phyloP scores from a whole-genome alignment of 441 rosid species.

The Eruca vesicaria region DNA sequence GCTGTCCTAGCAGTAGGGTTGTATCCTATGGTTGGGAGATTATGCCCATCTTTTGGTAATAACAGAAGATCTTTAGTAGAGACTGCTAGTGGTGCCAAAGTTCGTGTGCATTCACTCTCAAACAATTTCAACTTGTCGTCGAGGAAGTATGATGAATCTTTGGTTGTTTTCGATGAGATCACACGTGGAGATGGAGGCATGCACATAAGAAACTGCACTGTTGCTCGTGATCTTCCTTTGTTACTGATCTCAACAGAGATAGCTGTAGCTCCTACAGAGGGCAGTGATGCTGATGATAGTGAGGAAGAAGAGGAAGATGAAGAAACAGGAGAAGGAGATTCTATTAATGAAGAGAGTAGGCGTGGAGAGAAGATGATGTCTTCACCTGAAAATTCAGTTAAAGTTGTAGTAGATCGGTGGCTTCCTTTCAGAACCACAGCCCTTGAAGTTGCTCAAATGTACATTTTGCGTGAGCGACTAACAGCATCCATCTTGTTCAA shows the following conservation, averaged over 20 bases:
- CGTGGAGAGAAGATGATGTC: slow-evolving; percentile 59
- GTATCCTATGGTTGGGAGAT: slow-evolving; percentile 86
- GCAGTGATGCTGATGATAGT: slow-evolving; percentile 32
- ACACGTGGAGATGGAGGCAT: slow-evolving; percentile 83
- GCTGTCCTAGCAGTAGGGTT: slow-evolving; percentile 88
- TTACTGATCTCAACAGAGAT: slow-evolving; percentile 75
- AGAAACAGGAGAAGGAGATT: slow-evolving; percentile 42
- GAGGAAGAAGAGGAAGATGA: slow-evolving; percentile 39
- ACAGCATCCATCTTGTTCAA: slow-evolving; percentile 75
- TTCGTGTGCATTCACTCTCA: slow-evolving; percentile 70
- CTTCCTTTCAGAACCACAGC: slow-evolving; percentile 71
- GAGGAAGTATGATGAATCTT: slow-evolving; percentile 45
- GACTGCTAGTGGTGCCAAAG: slow-evolving; percentile 78
- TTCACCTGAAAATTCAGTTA: slow-evolving; percentile 71
- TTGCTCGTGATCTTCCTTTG: slow-evolving; percentile 70
- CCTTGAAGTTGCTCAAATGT: slow-evolving; percentile 85
- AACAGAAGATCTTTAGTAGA: slow-evolving; percentile 56
- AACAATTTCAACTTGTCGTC: slow-evolving; percentile 51
- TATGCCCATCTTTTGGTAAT: slow-evolving; percentile 48
- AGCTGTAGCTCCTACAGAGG: slow-evolving; percentile 64
- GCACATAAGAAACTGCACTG: slow-evolving; percentile 70
- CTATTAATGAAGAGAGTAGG: slow-evolving; percentile 46
- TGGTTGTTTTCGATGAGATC: slow-evolving; percentile 82
- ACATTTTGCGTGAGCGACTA: slow-evolving; percentile 85
- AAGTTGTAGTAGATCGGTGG: slow-evolving; percentile 81